A percentile compares a stretch with the other conserved stretches of the same genome.
Evolutionary conservation across 495 filamentous ascomycete species (phyloP).

Genomic region (Penicillium diatomitis): DNA sequence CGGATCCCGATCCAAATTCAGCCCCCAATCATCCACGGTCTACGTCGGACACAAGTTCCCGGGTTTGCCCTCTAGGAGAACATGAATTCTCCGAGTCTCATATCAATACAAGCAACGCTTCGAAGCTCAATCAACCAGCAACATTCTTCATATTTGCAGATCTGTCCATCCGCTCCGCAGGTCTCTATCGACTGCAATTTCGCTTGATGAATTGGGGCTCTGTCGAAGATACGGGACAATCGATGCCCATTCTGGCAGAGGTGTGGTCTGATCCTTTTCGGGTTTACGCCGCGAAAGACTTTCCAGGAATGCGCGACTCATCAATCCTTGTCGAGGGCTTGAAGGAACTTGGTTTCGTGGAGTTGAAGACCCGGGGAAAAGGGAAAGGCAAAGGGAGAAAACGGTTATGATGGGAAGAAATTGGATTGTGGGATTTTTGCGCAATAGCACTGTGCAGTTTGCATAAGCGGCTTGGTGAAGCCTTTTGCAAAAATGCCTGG

Average conservation of each 20-base stretch:
- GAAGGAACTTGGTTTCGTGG: constrained; percentile 38
- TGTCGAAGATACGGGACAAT: constrained; percentile 44
- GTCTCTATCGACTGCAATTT: constrained; percentile 74
- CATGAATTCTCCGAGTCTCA: too few species aligned
- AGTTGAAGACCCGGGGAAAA: constrained; percentile 38
- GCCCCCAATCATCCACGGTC: constrained; percentile 60
- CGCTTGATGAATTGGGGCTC: constrained; percentile 64
- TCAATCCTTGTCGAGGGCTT: constrained; percentile 29
- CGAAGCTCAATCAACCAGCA: constrained; percentile 20
- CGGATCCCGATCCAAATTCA: constrained; percentile 37
- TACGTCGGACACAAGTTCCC: too few species aligned
- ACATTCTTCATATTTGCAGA: constrained; percentile 92
- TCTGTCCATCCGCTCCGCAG: constrained; percentile 81
- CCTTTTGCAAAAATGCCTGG: too few species aligned
- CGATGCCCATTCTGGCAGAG: constrained; percentile 53
- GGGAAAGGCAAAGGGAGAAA: constrained; percentile 35
- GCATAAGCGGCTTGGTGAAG: too few species aligned
- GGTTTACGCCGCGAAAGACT: constrained; percentile 94
- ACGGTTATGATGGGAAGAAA: constrained; percentile 7
- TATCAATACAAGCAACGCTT: constrained; percentile 4
- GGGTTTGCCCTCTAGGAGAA: too few species aligned
- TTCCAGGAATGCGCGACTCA: constrained; percentile 75
- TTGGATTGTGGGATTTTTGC: not conserved
- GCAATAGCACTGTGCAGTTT: not conserved
- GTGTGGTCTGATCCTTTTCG: constrained; percentile 72